These are phyloP conservation scores for Fusarium sp. DNA, from an alignment of 2,329 filamentous ascomycete genomes.

Conservation along the genomic window DNA sequence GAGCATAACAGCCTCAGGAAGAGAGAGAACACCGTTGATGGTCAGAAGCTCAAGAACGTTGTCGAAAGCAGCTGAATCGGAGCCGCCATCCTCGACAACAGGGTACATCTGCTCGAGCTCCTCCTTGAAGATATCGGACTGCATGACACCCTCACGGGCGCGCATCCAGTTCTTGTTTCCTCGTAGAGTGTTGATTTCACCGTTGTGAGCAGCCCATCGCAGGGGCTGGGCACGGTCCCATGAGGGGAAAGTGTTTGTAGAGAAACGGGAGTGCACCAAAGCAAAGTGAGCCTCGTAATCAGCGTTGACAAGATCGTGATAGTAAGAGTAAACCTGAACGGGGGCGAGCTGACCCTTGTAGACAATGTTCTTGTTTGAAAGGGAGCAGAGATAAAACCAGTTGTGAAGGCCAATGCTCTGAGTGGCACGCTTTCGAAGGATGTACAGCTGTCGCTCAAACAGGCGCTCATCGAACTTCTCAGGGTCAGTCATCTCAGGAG, in stretches of 20 bases:
- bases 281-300: slow-evolving; percentile 98
- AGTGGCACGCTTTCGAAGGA: slow-evolving; percentile 93
- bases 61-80: slow-evolving; percentile 96
- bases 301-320: slow-evolving; percentile 94
- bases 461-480: slow-evolving; percentile 83
- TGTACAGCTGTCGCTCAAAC: slow-evolving; percentile 94
- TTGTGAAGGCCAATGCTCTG: slow-evolving; percentile 96
- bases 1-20: slow-evolving; percentile 97
- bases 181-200: slow-evolving; percentile 96
- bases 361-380: slow-evolving; percentile 98
- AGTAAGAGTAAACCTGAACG: slow-evolving; percentile 97
- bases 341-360: slow-evolving; percentile 98
- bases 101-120: slow-evolving; percentile 92
- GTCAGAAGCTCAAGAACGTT: slow-evolving; percentile 94
- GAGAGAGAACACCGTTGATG: slow-evolving; percentile 94
- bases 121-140: slow-evolving; percentile 90
- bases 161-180: slow-evolving; percentile 99
- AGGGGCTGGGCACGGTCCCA: slow-evolving; percentile 98
- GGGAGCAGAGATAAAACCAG: slow-evolving; percentile 98
- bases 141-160: slow-evolving; percentile 93
- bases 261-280: slow-evolving; percentile 96
- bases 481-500: slow-evolving; percentile 81
- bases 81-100: slow-evolving; percentile 95
- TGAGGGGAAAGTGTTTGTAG: slow-evolving; percentile 97
- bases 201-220: slow-evolving; percentile 97